These are phyloP conservation scores for Starmerella geochares DNA, from an alignment of 805 yeast genomes.

Conservation along the genomic window DNA sequence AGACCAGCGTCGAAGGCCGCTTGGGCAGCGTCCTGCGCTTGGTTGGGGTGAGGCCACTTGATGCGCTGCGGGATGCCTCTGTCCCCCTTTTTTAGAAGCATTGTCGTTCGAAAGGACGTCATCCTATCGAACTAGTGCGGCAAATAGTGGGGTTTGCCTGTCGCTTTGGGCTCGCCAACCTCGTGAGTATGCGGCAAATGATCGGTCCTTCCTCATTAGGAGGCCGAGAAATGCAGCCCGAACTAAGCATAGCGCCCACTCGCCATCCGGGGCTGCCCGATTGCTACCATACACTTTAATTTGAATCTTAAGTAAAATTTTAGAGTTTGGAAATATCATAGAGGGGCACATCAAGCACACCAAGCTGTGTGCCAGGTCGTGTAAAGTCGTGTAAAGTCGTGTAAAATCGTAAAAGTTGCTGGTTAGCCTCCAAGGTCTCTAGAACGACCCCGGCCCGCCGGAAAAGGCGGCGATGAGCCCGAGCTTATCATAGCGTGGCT, in stretches of 20 bases:
- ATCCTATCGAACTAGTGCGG: neutral
- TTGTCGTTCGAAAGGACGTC: neutral
- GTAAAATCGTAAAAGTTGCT: neutral
- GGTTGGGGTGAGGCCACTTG: neutral
- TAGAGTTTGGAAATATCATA: neutral
- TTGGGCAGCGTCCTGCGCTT: no score
- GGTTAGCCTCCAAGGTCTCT: neutral
- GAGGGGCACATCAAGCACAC: no score
- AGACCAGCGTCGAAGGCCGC: no score
- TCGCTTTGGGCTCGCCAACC: no score
- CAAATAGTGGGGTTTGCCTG: neutral
- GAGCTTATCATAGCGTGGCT: constrained; percentile 28
- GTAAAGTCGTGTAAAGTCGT: neutral
- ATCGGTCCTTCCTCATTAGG: neutral
- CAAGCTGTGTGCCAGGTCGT: no score
- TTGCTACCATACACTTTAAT: neutral
- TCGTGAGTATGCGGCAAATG: neutral
- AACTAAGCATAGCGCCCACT: no score
- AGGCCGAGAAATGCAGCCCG: no score
- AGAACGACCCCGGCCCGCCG: constrained; percentile 31
- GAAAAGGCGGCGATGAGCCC: constrained; percentile 34
- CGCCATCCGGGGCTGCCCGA: no score
- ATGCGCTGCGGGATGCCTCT: neutral
- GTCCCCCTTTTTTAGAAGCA: neutral
- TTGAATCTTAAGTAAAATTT: neutral